Evolutionary conservation across 1,284 basidiomycete species (phyloP), one percentile per base, ranked within the genome.

Genomic region (Coriolopsis trogii): DNA sequence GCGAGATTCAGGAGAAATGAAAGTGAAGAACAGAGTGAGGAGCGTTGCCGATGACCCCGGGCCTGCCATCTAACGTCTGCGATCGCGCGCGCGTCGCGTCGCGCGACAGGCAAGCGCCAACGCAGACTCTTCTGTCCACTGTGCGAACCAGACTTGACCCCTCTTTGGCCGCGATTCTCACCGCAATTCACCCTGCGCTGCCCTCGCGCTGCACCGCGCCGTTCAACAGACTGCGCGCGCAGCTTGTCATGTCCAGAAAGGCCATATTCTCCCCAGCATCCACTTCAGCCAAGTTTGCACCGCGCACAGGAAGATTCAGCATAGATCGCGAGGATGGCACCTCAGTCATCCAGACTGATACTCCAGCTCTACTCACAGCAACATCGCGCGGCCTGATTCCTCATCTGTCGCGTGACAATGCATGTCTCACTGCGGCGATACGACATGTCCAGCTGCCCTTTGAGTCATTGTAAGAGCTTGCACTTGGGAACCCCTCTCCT

Each of bases 351-450:
- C 65, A 70, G 20, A 70, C 87, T 20, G 60, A 70, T 21, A 91
- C 89, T 0, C 89, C 89, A 0, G 77, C 75, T 1, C 56, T 89
- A 38, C 67, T 90, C 26, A 74, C 81, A 0, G 69, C 77, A 4
- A 87, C 89, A 7, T 85, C 85, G 38, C 82, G 88, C 21, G 91
- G 91, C 0, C 71, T 87, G 23, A 74, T 92, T 0, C 84, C 85
- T 2, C 91, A 93, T 69, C 72, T 92, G 5, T 85, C 87, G 7
- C 71, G 78, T 31, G 89, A 91, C 61, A 81, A 89, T 56, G 70
- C 77, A 8, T 63, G 63, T 15, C 52, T 63, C 20, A 80, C 81
- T 2, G 64, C 71, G 6, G 75, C 80, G 0, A 77, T 88, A 26
- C 74, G 67, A 52, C 88, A 85, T 80, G 69, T 89, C 0, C 77